These are phyloP conservation scores for Plasmodium inui DNA, from an alignment of 169 alveolate genomes.

Conservation along the genomic window DNA sequence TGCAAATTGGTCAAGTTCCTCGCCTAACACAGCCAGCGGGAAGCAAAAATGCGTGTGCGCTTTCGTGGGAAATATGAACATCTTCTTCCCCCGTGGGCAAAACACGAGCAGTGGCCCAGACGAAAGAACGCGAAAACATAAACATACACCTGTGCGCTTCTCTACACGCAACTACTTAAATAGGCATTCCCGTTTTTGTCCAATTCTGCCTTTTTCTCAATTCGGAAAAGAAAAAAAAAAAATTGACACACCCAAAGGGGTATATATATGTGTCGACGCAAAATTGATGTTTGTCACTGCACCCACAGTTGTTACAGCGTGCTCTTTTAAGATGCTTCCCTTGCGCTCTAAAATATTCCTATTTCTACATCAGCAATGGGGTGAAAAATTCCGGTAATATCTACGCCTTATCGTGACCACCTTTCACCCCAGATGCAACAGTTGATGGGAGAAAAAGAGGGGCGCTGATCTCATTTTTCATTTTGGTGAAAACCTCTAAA, in stretches of 20 bases:
- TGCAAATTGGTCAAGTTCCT: not conserved
- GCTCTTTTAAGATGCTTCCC: not conserved
- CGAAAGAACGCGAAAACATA: not conserved
- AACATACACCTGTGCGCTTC: not conserved
- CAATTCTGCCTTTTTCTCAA: not conserved
- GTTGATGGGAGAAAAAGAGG: not conserved
- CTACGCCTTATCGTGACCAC: not conserved
- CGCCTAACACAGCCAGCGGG: not conserved
- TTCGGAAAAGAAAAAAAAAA: not conserved
- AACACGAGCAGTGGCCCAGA: not conserved
- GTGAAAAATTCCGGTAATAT: not conserved
- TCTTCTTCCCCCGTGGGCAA: no score
- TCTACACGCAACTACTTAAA: not conserved
- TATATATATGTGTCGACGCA: not conserved
- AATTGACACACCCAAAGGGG: not conserved
- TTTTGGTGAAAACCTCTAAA: constrained; percentile 21
- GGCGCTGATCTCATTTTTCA: not conserved
- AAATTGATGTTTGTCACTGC: not conserved
- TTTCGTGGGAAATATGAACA: not conserved
- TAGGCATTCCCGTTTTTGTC: not conserved
- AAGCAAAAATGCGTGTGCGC: not conserved
- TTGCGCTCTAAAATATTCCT: not conserved
- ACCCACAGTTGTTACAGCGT: not conserved
- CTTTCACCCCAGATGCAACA: not conserved
- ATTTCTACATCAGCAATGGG: not conserved